Conservation (phyloP, 2,329 filamentous ascomycete species). For the Furcasterigmium furcatum region DNA sequence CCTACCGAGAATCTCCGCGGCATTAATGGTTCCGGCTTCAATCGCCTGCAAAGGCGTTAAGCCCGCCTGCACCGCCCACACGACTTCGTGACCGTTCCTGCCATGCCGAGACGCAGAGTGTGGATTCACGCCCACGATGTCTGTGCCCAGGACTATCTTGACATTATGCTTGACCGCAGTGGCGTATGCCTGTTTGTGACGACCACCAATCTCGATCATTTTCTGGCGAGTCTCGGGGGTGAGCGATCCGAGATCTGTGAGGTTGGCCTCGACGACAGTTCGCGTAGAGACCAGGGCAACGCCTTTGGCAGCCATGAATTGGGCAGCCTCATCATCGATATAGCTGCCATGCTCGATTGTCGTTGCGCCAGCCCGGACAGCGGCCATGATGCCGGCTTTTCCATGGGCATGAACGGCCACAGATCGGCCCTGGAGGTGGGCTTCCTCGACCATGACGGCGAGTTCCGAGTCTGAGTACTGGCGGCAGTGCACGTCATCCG, state of each 20-base stretch:
- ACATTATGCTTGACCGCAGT: neutral
- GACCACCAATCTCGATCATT: neutral
- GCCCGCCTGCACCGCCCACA: slow-evolving; percentile 43
- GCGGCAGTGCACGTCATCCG: slow-evolving; percentile 36
- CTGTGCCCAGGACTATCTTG: neutral
- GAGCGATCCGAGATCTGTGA: neutral
- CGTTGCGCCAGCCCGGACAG: slow-evolving; percentile 36
- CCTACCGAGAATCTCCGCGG: slow-evolving; percentile 37
- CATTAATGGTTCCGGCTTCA: slow-evolving; percentile 44
- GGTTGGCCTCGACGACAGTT: neutral
- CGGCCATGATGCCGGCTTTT: slow-evolving; percentile 42
- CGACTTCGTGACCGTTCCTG: slow-evolving; percentile 40
- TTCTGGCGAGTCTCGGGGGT: neutral
- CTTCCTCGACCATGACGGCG: slow-evolving; percentile 40
- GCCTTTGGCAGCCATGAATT: neutral
- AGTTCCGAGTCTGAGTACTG: slow-evolving; percentile 43
- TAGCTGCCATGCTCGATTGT: slow-evolving; percentile 47
- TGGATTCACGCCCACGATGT: neutral
- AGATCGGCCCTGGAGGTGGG: slow-evolving; percentile 28
- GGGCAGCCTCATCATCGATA: slow-evolving; percentile 24
- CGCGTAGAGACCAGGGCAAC: neutral
- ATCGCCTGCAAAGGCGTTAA: slow-evolving; percentile 48
- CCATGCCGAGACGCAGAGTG: slow-evolving; percentile 25
- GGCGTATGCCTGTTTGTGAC: neutral
- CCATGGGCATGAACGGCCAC: slow-evolving; percentile 43